Conservation (phyloP, 495 filamentous ascomycete species). For the Bathelium albidoporum region DNA sequence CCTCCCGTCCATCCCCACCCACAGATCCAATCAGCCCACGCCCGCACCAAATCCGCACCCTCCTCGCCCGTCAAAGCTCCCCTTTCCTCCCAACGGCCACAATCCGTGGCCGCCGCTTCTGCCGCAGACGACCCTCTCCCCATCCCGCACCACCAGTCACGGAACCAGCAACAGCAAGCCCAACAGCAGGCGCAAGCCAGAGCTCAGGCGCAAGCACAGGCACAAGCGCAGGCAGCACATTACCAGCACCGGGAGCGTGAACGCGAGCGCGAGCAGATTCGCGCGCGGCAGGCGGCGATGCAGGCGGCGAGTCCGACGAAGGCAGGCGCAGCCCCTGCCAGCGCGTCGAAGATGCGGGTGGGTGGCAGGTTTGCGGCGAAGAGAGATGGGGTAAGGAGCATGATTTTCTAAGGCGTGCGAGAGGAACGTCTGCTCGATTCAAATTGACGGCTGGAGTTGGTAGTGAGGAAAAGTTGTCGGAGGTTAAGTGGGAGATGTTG, state of each 20-base stretch:
- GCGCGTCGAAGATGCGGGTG: neutral
- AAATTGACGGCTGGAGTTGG: no score
- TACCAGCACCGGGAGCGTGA: neutral
- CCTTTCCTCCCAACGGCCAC: neutral
- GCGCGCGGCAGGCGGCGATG: neutral
- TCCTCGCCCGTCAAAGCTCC: slow-evolving; percentile 13
- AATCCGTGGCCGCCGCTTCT: neutral
- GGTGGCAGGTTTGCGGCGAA: neutral
- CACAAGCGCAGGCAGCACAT: neutral
- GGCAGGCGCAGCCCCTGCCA: slow-evolving; percentile 3
- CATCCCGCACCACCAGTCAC: neutral
- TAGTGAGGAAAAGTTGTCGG: no score
- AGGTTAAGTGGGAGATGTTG: no score
- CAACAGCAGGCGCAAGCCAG: neutral
- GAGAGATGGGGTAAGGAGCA: slow-evolving; percentile 23
- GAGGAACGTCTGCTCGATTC: no score
- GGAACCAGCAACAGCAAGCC: neutral
- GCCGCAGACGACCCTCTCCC: no score
- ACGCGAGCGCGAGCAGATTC: neutral
- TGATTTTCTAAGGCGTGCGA: slow-evolving; percentile 21
- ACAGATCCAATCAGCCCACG: neutral
- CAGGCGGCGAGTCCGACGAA: neutral
- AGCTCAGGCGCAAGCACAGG: neutral
- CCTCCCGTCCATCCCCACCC: neutral
- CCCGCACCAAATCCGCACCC: slow-evolving; percentile 13